Conservation (phyloP, 2,329 filamentous ascomycete species). For the Diaporthe vaccinii region DNA sequence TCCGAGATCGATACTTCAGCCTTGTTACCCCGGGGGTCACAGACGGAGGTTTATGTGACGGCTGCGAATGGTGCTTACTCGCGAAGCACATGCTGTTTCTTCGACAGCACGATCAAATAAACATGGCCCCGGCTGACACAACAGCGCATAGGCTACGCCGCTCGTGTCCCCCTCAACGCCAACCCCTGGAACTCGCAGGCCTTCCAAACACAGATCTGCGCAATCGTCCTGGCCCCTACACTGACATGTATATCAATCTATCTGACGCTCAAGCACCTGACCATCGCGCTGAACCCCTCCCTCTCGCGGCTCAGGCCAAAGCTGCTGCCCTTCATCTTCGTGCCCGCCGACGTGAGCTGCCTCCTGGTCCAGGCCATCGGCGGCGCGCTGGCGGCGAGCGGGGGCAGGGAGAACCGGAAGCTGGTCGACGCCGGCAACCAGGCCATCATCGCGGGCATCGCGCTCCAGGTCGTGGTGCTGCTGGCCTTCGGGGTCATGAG, state of each 20-base stretch:
- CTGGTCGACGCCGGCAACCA: constrained; percentile 62
- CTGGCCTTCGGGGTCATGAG: constrained; percentile 59
- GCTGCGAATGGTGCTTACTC: neutral
- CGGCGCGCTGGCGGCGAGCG: constrained; percentile 66
- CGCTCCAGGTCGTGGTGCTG: constrained; percentile 66
- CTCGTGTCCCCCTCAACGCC: constrained; percentile 62
- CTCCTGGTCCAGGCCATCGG: constrained; percentile 71
- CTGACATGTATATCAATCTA: constrained; percentile 75
- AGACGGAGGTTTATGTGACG: neutral
- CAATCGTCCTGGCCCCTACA: constrained; percentile 71
- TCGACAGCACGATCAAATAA: neutral
- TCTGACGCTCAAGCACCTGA: constrained; percentile 73
- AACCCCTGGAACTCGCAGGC: constrained; percentile 68
- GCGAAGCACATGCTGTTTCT: neutral
- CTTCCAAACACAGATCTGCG: constrained; percentile 71
- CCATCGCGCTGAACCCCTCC: constrained; percentile 60
- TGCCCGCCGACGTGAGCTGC: constrained; percentile 70
- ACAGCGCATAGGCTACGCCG: constrained; percentile 61
- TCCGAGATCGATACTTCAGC: neutral
- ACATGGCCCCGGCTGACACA: constrained; percentile 24
- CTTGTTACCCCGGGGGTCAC: neutral
- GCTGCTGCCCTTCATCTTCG: constrained; percentile 70
- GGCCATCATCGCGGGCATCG: constrained; percentile 67
- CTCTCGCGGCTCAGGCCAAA: constrained; percentile 65
- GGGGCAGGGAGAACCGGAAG: constrained; percentile 50